phyloP scores from a whole-genome alignment of 1,284 basidiomycete genomes.

The Ganoderma resinaceum region DNA sequence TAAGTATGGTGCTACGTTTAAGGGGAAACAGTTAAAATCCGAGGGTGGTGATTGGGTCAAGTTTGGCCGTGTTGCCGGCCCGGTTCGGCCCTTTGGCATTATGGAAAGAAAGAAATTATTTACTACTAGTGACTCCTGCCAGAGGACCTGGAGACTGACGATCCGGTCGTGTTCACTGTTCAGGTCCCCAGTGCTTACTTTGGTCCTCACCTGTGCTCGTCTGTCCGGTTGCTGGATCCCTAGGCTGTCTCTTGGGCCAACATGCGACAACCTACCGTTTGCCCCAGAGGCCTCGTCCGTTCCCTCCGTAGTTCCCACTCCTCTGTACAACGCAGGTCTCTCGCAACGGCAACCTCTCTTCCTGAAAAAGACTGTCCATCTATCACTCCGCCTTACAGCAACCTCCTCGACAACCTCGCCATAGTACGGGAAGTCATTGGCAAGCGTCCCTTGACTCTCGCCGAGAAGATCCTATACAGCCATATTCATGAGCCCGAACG shows the following conservation, averaged over 20 bases:
- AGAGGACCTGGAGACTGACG: too few species aligned
- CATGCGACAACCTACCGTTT: slow-evolving; percentile 22
- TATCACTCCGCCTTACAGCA: slow-evolving; percentile 90
- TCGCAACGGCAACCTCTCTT: slow-evolving; percentile 63
- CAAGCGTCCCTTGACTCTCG: slow-evolving; percentile 82
- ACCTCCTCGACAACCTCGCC: slow-evolving; percentile 79
- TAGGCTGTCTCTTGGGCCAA: slow-evolving; percentile 18
- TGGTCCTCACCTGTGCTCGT: neutral
- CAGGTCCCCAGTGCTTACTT: neutral
- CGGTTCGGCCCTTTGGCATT: too few species aligned
- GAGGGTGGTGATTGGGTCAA: too few species aligned
- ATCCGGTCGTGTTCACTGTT: too few species aligned
- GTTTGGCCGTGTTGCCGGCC: too few species aligned
- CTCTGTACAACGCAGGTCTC: slow-evolving; percentile 36
- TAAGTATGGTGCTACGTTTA: too few species aligned
- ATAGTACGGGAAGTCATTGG: slow-evolving; percentile 76
- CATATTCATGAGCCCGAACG: slow-evolving; percentile 88
- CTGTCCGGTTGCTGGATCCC: slow-evolving; percentile 13
- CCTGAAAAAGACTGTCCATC: slow-evolving; percentile 76
- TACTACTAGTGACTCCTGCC: too few species aligned
- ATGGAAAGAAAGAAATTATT: too few species aligned
- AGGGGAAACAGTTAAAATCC: too few species aligned
- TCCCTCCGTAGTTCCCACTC: slow-evolving; percentile 10
- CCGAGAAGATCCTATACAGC: slow-evolving; percentile 98
- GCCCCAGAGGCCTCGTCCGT: slow-evolving; percentile 16